A percentile compares a stretch with the other conserved stretches of the same genome.
Conservation (phyloP, 2,329 filamentous ascomycete species). For the Pseudogymnoascus sp. region DNA sequence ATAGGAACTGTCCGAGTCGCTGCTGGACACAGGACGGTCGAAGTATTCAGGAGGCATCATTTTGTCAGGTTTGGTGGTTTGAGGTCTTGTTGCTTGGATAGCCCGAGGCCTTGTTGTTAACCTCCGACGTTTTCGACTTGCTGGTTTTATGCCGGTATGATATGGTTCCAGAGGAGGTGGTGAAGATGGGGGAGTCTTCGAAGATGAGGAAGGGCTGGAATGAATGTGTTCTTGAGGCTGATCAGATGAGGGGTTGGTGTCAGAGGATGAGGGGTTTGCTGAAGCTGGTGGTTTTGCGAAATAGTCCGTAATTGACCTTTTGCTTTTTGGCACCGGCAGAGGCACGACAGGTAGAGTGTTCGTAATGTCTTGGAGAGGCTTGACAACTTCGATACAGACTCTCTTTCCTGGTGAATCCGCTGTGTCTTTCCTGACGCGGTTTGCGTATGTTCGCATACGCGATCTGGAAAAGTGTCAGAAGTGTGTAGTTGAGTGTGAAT, state of each 20-base stretch:
- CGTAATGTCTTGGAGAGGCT: background rate
- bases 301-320: background rate
- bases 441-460: constrained; percentile 4
- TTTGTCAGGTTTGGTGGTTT: background rate
- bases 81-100: background rate
- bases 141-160: background rate
- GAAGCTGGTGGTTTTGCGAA: background rate
- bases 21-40: background rate
- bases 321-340: background rate
- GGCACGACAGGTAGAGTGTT: background rate
- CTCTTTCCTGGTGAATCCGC: background rate
- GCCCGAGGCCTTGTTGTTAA: background rate
- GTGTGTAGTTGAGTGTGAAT: background rate
- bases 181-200: background rate
- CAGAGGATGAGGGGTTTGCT: background rate
- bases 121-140: constrained; percentile 1
- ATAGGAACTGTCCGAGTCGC: background rate
- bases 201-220: background rate
- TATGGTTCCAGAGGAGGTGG: background rate
- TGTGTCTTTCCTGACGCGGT: background rate
- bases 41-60: background rate
- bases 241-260: background rate
- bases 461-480: background rate
- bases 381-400: background rate
- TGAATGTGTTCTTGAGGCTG: background rate